A percentile compares a stretch with the other conserved stretches of the same genome.
phyloP scores from a whole-genome alignment of 768 basidiomycete genomes.

The Leccinum subgranulosum region DNA sequence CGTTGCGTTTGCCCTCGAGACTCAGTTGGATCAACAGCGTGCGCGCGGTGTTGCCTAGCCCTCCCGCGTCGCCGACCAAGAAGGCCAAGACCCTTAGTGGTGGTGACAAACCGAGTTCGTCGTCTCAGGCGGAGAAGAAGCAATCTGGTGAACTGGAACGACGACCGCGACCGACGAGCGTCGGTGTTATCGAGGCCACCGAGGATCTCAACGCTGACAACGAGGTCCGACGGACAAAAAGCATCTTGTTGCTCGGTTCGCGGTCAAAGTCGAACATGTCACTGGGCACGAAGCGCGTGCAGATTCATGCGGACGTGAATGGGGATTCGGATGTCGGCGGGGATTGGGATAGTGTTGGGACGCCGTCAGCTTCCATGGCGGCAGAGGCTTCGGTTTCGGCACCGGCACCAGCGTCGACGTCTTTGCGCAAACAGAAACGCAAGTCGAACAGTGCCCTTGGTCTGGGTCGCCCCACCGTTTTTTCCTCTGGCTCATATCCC shows the following conservation, averaged over 20 bases:
- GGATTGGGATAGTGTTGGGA: background rate
- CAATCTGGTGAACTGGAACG: constrained; percentile 15
- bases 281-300: constrained; percentile 25
- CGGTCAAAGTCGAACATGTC: constrained; percentile 23
- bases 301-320: constrained; percentile 28
- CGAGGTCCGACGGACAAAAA: constrained; percentile 29
- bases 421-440: constrained; percentile 20
- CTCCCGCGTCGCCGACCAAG: constrained; percentile 29
- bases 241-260: constrained; percentile 30
- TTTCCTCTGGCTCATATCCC: background rate
- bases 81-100: background rate
- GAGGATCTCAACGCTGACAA: constrained; percentile 9
- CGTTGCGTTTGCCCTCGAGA: too few species aligned
- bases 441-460: constrained; percentile 21
- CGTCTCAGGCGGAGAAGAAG: constrained; percentile 6
- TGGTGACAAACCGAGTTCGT: background rate
- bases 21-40: too few species aligned
- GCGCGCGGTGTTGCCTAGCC: too few species aligned
- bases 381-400: background rate
- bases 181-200: constrained; percentile 31
- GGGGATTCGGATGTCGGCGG: constrained; percentile 8
- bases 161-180: constrained; percentile 18
- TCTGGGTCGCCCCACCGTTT: background rate
- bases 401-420: background rate
- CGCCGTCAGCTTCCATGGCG: background rate